These are phyloP conservation scores for Cryphonectria radicalis DNA, from an alignment of 2,329 filamentous ascomycete species.

Conservation along the genomic window DNA sequence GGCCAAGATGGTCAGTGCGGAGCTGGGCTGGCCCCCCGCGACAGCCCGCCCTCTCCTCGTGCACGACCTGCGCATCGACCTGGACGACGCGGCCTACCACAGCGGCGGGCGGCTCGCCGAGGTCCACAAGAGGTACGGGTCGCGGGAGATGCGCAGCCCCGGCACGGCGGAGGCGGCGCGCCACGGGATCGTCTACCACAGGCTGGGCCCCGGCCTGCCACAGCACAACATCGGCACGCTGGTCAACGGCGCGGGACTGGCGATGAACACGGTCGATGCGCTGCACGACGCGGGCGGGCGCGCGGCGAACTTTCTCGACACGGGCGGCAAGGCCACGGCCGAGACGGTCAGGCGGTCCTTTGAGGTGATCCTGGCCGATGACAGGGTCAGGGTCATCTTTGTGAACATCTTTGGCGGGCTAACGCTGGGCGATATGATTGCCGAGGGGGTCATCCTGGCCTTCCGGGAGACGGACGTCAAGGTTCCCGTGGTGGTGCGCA, in stretches of 20 bases:
- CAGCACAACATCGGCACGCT: constrained; percentile 74
- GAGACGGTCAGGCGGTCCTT: constrained; percentile 81
- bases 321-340: constrained; percentile 83
- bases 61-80: constrained; percentile 37
- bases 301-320: constrained; percentile 86
- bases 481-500: constrained; percentile 77
- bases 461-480: constrained; percentile 69
- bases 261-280: constrained; percentile 89
- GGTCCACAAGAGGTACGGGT: constrained; percentile 45
- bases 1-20: constrained; percentile 50
- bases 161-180: constrained; percentile 49
- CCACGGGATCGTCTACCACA: constrained; percentile 80
- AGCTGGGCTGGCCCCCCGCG: constrained; percentile 34
- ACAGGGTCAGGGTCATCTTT: constrained; percentile 68
- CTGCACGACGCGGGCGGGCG: constrained; percentile 68
- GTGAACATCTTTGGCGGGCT: constrained; percentile 63
- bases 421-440: constrained; percentile 81
- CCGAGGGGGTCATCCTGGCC: constrained; percentile 72
- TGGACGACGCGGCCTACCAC: constrained; percentile 51
- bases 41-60: constrained; percentile 17
- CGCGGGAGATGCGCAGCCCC: constrained; percentile 36
- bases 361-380: constrained; percentile 71
- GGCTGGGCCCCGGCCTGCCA: constrained; percentile 52
- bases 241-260: constrained; percentile 87
- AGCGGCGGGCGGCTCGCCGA: constrained; percentile 44